phyloP scores from a whole-genome alignment of 352 stramenopile species.

The Phytophthora fragariaefolia region DNA sequence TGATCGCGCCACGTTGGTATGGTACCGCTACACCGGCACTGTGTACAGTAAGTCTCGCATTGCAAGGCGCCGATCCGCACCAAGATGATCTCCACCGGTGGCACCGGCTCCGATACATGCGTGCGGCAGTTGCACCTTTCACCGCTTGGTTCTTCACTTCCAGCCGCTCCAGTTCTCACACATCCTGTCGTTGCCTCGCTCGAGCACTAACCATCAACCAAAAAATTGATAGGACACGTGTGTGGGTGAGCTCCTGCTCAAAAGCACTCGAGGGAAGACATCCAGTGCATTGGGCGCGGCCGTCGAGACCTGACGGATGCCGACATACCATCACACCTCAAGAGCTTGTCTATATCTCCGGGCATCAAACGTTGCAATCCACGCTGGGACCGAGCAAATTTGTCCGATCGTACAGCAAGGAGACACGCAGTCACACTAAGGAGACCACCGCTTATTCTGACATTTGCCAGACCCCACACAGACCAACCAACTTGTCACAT shows the following conservation, averaged over 20 bases:
- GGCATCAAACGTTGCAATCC: slow-evolving; percentile 30
- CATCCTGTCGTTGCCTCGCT: slow-evolving; percentile 34
- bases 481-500: no score
- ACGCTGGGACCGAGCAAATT: slow-evolving; percentile 29
- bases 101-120: slow-evolving; percentile 20
- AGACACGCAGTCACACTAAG: not conserved
- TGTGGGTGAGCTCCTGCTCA: slow-evolving; percentile 6
- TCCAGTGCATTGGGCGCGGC: slow-evolving; percentile 6
- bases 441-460: slow-evolving; percentile 23
- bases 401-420: slow-evolving; percentile 32
- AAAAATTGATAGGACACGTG: slow-evolving; percentile 8
- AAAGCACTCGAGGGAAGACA: not conserved
- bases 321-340: not conserved
- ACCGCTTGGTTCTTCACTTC: slow-evolving; percentile 18
- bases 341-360: slow-evolving; percentile 36
- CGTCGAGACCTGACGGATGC: not conserved
- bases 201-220: slow-evolving; percentile 13
- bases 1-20: slow-evolving; percentile 17
- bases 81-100: not conserved
- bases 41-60: not conserved
- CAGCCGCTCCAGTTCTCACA: slow-evolving; percentile 32
- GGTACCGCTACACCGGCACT: slow-evolving; percentile 13
- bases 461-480: slow-evolving; percentile 26
- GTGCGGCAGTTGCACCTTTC: slow-evolving; percentile 16
- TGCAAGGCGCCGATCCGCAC: not conserved